Conservation (phyloP, 306 rosid species). For the Dalbergia cultrata region DNA sequence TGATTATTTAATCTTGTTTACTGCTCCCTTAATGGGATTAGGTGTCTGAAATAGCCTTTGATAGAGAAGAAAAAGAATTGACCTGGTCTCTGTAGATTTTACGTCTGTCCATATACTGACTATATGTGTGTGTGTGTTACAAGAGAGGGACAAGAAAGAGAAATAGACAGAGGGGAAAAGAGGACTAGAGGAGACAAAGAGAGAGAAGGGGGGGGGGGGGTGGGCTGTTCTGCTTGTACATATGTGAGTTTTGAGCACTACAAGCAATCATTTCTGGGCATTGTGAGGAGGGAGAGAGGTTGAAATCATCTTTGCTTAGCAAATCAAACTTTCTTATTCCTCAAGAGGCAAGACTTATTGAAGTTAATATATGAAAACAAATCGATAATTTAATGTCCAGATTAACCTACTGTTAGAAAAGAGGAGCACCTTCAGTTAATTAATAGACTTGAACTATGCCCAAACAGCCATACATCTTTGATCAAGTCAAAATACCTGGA, state of each 20-base stretch:
- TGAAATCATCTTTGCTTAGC: constrained; percentile 1
- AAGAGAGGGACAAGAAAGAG: background rate
- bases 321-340: constrained; percentile 4
- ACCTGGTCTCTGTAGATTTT: background rate
- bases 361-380: background rate
- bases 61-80: background rate
- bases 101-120: background rate
- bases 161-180: too few relatives aligned
- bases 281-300: background rate
- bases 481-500: background rate
- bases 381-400: background rate
- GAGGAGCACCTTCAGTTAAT: background rate
- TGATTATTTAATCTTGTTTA: background rate
- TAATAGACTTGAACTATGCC: background rate
- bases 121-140: background rate
- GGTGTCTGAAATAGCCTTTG: background rate
- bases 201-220: too few relatives aligned
- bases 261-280: background rate
- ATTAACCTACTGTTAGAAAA: background rate
- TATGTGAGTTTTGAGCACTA: background rate
- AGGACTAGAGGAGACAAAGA: too few relatives aligned
- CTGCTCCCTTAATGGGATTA: background rate
- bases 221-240: too few relatives aligned
- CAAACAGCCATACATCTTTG: background rate
- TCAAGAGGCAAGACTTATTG: background rate